A percentile compares a stretch with the other conserved stretches of the same genome.
Conservation (phyloP, 1,284 basidiomycete species). For the Pseudozyma sp. region DNA sequence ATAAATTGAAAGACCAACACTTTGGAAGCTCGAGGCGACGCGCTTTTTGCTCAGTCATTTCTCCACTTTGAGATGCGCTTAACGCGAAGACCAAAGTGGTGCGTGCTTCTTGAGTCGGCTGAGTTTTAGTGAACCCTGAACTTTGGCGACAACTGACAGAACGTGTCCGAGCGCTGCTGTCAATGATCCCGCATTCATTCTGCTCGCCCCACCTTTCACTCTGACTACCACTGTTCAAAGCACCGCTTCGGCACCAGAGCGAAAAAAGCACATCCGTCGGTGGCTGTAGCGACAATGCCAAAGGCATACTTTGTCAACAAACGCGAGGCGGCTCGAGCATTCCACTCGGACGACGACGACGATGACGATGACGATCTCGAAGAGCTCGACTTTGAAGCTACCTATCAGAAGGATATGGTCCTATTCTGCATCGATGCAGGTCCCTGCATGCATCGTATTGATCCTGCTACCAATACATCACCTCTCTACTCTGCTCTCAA, state of each 20-base stretch:
- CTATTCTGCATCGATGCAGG: conserved; percentile 95
- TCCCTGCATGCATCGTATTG: conserved; percentile 79
- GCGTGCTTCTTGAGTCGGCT: background rate
- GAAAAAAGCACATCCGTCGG: too few relatives aligned
- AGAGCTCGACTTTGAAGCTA: conserved; percentile 46
- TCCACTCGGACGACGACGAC: conserved; percentile 34
- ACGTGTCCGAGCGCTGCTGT: too few relatives aligned
- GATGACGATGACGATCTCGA: conserved; percentile 48
- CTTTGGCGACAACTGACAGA: background rate
- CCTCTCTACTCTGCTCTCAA: conserved; percentile 77
- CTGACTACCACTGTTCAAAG: too few relatives aligned
- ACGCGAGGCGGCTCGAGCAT: conserved; percentile 44
- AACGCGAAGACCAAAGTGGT: background rate
- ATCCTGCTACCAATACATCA: conserved; percentile 52
- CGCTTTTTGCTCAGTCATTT: background rate
- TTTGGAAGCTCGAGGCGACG: conserved; percentile 1
- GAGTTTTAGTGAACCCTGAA: conserved; percentile 6
- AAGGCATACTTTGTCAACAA: conserved; percentile 53
- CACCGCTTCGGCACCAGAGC: too few relatives aligned
- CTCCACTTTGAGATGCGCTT: conserved; percentile 4
- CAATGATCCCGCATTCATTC: too few relatives aligned
- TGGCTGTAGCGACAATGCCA: conserved; percentile 21
- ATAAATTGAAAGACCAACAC: conserved; percentile 9
- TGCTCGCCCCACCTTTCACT: too few relatives aligned
- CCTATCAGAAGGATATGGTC: conserved; percentile 59